Evolutionary conservation across 352 stramenopile genomes (phyloP), one percentile per base, ranked within the genome.

Genomic region (Thalassiosira livingstoniorum): DNA sequence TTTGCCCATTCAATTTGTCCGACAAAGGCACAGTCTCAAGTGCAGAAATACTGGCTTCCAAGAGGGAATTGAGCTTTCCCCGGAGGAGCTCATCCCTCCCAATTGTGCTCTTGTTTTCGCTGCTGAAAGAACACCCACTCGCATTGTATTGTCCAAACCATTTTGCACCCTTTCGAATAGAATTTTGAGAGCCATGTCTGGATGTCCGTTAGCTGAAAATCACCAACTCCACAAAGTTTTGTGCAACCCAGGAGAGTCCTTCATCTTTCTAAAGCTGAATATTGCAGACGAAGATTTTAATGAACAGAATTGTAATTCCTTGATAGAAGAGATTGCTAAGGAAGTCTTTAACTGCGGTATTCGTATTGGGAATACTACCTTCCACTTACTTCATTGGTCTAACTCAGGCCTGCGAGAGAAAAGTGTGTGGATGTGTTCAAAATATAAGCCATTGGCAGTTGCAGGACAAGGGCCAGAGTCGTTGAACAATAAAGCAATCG

Each of bases 381-480:
- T 62, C 3, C 18, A n/a, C 35, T 27, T 62, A 35, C 54, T 62
- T 32, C 54, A 62, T 62, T 62, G 54, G 54, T 62, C 54, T 35
- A 62, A 62, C 35, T 62, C 54, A 62, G 23, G 35, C 29, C 4
- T 62, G 54, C 54, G 54, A n/a, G n/a, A 62, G 35, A 62, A 62
- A 31, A 35, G 23, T 0, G 54, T 62, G 54, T 62, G 54, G 54
- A 34, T 62, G 54, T 15, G 29, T 32, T n/a, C 54, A 32, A 62
- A 34, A 27, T 62, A 62, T 34, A 27, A 62, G 27, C 54, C 54
- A 0, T 11, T 34, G 3, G 27, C 18, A 7, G 54, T 10, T 32
- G n/a, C 3, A 31, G 18, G 13, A 11, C 3, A 11, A 35, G 15
- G 15, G 2, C 35, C 2, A 2, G 3, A 32, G 27, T 35, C 2